Conservation (phyloP, 441 rosid species). For the Pelargonium cotyledonis region DNA sequence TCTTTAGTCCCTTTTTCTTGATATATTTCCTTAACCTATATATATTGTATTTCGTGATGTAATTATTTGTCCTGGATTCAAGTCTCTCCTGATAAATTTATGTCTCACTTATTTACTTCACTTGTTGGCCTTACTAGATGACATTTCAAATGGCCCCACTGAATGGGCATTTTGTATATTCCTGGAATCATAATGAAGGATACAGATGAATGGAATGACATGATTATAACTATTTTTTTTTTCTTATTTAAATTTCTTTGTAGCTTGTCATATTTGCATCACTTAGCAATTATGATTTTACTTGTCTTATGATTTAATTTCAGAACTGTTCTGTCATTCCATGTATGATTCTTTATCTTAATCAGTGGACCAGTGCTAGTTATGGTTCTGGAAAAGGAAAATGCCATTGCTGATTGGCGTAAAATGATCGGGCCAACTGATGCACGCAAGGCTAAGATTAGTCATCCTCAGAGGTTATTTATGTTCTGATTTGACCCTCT, state of each 20-base stretch:
- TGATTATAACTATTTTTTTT: not conserved
- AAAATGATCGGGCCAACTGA: slow-evolving; percentile 73
- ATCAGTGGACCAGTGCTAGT: slow-evolving; percentile 68
- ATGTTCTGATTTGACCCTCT: slow-evolving; percentile 7
- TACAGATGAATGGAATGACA: not conserved
- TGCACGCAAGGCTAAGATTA: slow-evolving; percentile 54
- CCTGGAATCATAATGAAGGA: not conserved
- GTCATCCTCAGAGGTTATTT: slow-evolving; percentile 66
- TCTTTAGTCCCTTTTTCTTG: not conserved
- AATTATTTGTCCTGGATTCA: not conserved
- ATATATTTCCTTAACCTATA: not conserved
- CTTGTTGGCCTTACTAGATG: too few relatives aligned
- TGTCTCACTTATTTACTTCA: not conserved
- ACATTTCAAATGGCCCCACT: too few relatives aligned
- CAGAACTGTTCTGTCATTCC: slow-evolving; percentile 1
- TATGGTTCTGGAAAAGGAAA: slow-evolving; percentile 67
- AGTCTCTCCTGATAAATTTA: not conserved
- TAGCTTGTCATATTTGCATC: not conserved
- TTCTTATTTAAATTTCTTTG: not conserved
- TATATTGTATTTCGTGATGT: not conserved
- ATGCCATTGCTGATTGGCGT: slow-evolving; percentile 79
- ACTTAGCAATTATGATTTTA: not conserved
- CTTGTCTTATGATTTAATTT: not conserved
- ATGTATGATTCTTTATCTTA: slow-evolving; percentile 16
- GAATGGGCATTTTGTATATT: not conserved